Percentiles rank a stretch among this genome's conserved stretches.
phyloP scores from a whole-genome alignment of 1,284 basidiomycete species.

The Amylostereum chailletii region DNA sequence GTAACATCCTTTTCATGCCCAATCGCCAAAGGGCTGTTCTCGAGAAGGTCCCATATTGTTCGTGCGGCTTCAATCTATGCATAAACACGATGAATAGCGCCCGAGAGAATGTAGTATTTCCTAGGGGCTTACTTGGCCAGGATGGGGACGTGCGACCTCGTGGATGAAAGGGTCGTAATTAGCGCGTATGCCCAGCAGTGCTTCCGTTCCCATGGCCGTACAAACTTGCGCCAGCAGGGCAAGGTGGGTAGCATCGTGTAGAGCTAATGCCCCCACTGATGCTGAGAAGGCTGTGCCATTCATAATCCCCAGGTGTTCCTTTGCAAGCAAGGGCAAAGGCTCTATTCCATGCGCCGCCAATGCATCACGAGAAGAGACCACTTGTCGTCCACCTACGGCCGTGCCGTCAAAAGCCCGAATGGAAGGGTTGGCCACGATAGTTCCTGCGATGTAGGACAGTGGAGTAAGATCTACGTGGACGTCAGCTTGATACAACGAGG shows the following conservation, averaged over 20 bases:
- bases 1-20: conserved; percentile 53
- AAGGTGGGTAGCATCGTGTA: conserved; percentile 69
- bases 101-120: not conserved
- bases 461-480: conserved; percentile 52
- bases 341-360: conserved; percentile 55
- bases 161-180: conserved; percentile 81
- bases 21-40: conserved; percentile 62
- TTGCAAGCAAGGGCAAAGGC: conserved; percentile 67
- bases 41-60: conserved; percentile 61
- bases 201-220: conserved; percentile 82
- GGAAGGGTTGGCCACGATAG: conserved; percentile 72
- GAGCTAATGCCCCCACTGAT: conserved; percentile 48
- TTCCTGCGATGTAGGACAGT: conserved; percentile 77
- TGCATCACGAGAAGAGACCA: conserved; percentile 59
- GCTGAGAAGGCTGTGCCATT: conserved; percentile 82
- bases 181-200: conserved; percentile 64
- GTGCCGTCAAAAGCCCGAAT: conserved; percentile 64
- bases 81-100: conserved; percentile 2
- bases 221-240: conserved; percentile 66
- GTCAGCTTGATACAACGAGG: not conserved
- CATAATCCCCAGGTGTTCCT: conserved; percentile 76
- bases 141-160: conserved; percentile 70
- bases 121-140: conserved; percentile 53
- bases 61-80: conserved; percentile 57
- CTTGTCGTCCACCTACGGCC: conserved; percentile 40